Base-by-base conservation (phyloP, 306 rosid genomes). In the Acacia melanoxylon region DNA sequence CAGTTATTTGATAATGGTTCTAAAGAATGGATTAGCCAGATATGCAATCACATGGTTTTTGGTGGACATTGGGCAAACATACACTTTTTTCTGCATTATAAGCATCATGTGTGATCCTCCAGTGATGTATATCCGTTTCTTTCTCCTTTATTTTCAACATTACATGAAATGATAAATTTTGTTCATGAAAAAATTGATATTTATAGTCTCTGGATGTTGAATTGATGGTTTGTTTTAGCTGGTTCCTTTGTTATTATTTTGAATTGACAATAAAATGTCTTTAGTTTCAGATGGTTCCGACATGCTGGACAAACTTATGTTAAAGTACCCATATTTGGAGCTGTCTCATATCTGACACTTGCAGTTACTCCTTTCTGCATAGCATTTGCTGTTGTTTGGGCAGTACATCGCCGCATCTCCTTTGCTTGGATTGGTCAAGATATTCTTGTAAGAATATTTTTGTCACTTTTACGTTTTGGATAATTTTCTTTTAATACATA, bases 341-440 rank as follows among this genome's bases (percentile, higher is more conserved):
- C 96, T 58, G 88, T 95, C 51, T 91, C 99, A 37, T 82, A 92
- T 90, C 93, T 95, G 87, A 90, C 99, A 49, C 82, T 95, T 51
- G 98, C 98, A 3, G 86, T 95, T 78, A 87, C 91, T 77, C 99
- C 99, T 70, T 93, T 95, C 91, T 93, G 99, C 94, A 54, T 93
- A 48, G 92, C 86, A 19, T 89, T 95, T 73, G 91, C 99, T 4
- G 93, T 92, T 75, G 87, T 93, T 83, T 96, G 99, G 99, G 98
- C 94, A 66, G 93, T 80, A 66, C 31, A 88, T 77, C 97, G 94
- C 45, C 91, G 72, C 33, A 46, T 52, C 65, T 51, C 90, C 13
- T 87, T 74, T 86, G 98, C 99, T 73, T 96, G 99, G 99, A 96
- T 94, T 51, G 98, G 97, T 88, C 98, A 96, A 87, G 99, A 96